Evolutionary conservation across 2,329 filamentous ascomycete species (phyloP), one percentile per base, ranked within the genome.

Genomic region (Hypoxylon sp.): DNA sequence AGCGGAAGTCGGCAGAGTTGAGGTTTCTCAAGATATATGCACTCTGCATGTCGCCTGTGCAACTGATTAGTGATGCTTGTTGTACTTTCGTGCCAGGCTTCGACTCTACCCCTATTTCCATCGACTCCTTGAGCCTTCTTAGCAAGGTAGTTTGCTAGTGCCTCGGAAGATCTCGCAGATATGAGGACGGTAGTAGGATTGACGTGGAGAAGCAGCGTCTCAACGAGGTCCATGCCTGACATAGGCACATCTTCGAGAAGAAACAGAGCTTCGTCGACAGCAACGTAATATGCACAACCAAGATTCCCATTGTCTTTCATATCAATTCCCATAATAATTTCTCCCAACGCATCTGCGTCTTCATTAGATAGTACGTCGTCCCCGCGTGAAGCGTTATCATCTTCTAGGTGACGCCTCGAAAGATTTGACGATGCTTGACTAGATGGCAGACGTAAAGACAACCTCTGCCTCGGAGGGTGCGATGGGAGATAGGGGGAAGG

Each of bases 251-350:
- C 94, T 74, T 95, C 89, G 74, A 96, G 89, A 44, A 97, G 83
- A 62, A 87, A 90, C 2, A 97, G 78, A 33, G 84, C 87, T 72
- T 92, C 89, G 38, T 93, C 87, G 24, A 84, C 80, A 4, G 89
- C 88, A 48, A 90, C 82, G 74, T 95, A 97, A 74, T 95, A 97
- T 46, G 92, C 90, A 76, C 93, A 97, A 0, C 95, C 95, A 16
- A 97, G 83, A 0, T 85, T 89, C 0, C 86, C 88, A 28, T 87
- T 85, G n/a, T 89, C 85, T 66, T 85, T 88, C 75, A 95, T 83
- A 62, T 96, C 89, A 22, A 97, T 81, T 0, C 93, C 92, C 88
- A 97, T 92, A 61, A 97, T 85, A 24, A 93, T 79, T 74, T 96
- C 92, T 59, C 87, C 85, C 36, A 89, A 74, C 0, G 80, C 76